A percentile compares a stretch with the other conserved stretches of the same genome.
phyloP scores from a whole-genome alignment of 2,329 filamentous ascomycete genomes.

The Fragosphaeria purpurea region DNA sequence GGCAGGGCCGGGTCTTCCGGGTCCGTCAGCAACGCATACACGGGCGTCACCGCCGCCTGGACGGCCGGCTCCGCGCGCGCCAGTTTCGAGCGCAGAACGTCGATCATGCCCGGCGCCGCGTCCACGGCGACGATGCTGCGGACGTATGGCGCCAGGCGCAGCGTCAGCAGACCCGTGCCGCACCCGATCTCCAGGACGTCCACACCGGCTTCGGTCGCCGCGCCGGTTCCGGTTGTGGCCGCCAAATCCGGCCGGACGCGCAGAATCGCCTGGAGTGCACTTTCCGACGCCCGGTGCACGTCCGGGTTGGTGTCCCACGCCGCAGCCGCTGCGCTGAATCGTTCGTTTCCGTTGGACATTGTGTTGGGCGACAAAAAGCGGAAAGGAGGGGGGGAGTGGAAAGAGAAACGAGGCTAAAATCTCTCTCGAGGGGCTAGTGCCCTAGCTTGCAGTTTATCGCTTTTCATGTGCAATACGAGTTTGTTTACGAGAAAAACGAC shows the following conservation, averaged over 20 bases:
- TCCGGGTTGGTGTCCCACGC: conserved; percentile 44
- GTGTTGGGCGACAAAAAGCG: too few relatives aligned
- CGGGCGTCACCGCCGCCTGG: conserved; percentile 25
- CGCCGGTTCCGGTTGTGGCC: neutral
- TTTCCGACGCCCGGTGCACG: conserved; percentile 33
- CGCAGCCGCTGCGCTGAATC: conserved; percentile 45
- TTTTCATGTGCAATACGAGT: too few relatives aligned
- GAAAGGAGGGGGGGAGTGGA: too few relatives aligned
- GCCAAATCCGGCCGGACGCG: conserved; percentile 23
- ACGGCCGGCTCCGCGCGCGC: conserved; percentile 27
- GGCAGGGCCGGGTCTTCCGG: conserved; percentile 36
- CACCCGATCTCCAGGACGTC: conserved; percentile 47
- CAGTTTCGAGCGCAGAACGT: conserved; percentile 36
- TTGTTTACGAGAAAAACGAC: too few relatives aligned
- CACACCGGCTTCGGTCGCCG: conserved; percentile 14
- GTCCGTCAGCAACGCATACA: conserved; percentile 37
- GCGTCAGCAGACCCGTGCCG: conserved; percentile 44
- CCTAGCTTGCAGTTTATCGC: too few relatives aligned
- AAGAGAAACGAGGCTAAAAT: too few relatives aligned
- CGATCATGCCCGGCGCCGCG: conserved; percentile 44
- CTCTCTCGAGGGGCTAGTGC: too few relatives aligned
- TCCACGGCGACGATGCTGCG: conserved; percentile 42
- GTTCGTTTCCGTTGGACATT: conserved; percentile 23
- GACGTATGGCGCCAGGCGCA: conserved; percentile 37
- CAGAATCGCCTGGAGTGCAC: conserved; percentile 35